These are phyloP conservation scores for Beauveria australis DNA, from an alignment of 2,329 filamentous ascomycete genomes.

Conservation along the genomic window DNA sequence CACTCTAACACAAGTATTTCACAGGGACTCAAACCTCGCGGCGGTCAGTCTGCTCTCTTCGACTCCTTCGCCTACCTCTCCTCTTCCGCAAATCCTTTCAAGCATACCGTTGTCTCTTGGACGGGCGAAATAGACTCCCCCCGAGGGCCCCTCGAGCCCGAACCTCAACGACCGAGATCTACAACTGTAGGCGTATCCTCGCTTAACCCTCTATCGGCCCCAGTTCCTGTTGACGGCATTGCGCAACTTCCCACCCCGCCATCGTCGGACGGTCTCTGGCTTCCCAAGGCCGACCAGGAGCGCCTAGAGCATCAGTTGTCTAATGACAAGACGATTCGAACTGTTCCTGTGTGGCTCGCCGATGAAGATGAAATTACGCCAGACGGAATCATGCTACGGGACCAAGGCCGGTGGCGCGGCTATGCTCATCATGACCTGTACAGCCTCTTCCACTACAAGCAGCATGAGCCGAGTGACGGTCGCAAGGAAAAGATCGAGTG, in stretches of 20 bases:
- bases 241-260: slow-evolving; percentile 48
- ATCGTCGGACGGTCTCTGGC: slow-evolving; percentile 58
- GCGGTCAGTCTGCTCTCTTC: slow-evolving; percentile 85
- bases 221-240: slow-evolving; percentile 62
- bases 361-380: slow-evolving; percentile 62
- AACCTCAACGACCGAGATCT: slow-evolving; percentile 34
- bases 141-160: slow-evolving; percentile 36
- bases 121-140: slow-evolving; percentile 72
- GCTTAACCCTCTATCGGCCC: slow-evolving; percentile 68
- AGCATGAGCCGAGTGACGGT: slow-evolving; percentile 82
- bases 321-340: slow-evolving; percentile 66
- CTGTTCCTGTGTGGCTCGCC: slow-evolving; percentile 80
- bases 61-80: slow-evolving; percentile 85
- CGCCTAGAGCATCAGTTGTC: slow-evolving; percentile 67
- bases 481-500: slow-evolving; percentile 74
- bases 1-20: background rate
- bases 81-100: slow-evolving; percentile 77
- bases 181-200: slow-evolving; percentile 44
- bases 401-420: slow-evolving; percentile 78
- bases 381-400: slow-evolving; percentile 65
- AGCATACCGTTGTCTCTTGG: slow-evolving; percentile 89
- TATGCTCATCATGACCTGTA: slow-evolving; percentile 91
- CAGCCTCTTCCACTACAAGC: slow-evolving; percentile 92
- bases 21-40: slow-evolving; percentile 66
- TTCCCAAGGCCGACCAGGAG: slow-evolving; percentile 61